Conservation (phyloP, 805 yeast species). For the Sugiyamaella boreocaroliniensis region DNA sequence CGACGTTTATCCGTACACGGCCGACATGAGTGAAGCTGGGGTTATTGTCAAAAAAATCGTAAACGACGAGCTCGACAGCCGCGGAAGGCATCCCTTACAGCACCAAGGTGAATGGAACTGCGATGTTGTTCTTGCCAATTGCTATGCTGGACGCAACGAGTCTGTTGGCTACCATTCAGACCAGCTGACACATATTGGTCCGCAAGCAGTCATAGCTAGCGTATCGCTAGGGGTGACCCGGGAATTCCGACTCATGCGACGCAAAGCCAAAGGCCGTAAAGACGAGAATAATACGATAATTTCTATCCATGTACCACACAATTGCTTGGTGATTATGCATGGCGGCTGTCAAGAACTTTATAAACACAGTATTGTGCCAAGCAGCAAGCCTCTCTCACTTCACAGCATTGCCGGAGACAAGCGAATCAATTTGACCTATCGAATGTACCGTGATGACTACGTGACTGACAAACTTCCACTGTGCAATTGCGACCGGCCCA, state of each 20-base stretch:
- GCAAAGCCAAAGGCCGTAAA: slow-evolving; percentile 12
- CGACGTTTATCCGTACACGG: slow-evolving; percentile 33
- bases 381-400: slow-evolving; percentile 33
- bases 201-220: slow-evolving; percentile 61
- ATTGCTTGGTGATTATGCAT: slow-evolving; percentile 63
- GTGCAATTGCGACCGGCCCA: slow-evolving; percentile 40
- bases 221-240: slow-evolving; percentile 64
- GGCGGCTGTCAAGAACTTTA: slow-evolving; percentile 74
- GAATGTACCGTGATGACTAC: slow-evolving; percentile 44
- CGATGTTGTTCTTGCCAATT: slow-evolving; percentile 50
- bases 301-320: slow-evolving; percentile 62
- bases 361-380: slow-evolving; percentile 56
- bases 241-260: slow-evolving; percentile 49
- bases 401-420: slow-evolving; percentile 45
- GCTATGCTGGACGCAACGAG: slow-evolving; percentile 43
- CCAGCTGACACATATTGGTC: slow-evolving; percentile 64
- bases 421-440: slow-evolving; percentile 60
- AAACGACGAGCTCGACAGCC: slow-evolving; percentile 30
- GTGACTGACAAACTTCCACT: slow-evolving; percentile 31
- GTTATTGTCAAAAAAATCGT: slow-evolving; percentile 37
- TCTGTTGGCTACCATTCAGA: slow-evolving; percentile 74
- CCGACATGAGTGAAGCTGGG: slow-evolving; percentile 37
- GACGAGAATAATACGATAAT: slow-evolving; percentile 33
- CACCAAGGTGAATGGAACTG: slow-evolving; percentile 42
- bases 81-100: slow-evolving; percentile 38